A percentile compares a stretch with the other conserved stretches of the same genome.
Conservation (phyloP, 108 stramenopile species). For the Licmophora abbreviata region DNA sequence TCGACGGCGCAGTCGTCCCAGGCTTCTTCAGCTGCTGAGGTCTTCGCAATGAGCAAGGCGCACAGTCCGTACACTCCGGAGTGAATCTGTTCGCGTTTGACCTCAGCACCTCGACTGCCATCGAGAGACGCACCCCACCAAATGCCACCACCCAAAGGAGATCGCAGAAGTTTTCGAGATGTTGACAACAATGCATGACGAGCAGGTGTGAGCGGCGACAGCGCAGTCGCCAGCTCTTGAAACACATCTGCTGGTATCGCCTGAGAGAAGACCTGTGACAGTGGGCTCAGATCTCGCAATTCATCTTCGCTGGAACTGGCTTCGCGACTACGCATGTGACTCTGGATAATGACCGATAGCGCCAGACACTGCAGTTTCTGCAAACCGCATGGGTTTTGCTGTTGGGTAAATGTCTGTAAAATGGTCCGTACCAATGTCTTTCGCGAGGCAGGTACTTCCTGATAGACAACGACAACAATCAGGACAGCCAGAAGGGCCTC, state of each 20-base stretch:
- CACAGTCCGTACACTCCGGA: slow-evolving; percentile 2
- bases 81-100: neutral
- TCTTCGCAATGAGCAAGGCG: neutral
- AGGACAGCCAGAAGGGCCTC: slow-evolving; percentile 4
- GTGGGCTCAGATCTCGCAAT: neutral
- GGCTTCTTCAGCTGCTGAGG: no score
- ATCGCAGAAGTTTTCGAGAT: slow-evolving; percentile 1
- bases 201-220: neutral
- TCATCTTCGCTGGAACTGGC: neutral
- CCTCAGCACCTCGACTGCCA: neutral
- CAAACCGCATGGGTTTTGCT: no score
- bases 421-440: slow-evolving; percentile 5
- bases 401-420: neutral
- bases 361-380: neutral
- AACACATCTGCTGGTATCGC: neutral
- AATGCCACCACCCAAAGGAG: neutral
- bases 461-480: slow-evolving; percentile 5
- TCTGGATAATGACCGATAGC: neutral
- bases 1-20: no score
- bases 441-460: slow-evolving; percentile 5
- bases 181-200: neutral
- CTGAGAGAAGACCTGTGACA: neutral
- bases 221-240: neutral
- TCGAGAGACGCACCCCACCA: neutral
- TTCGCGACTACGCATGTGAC: no score